These are phyloP conservation scores for Flaveria bidentis DNA, from an alignment of 129 eudicot species.

Conservation along the genomic window DNA sequence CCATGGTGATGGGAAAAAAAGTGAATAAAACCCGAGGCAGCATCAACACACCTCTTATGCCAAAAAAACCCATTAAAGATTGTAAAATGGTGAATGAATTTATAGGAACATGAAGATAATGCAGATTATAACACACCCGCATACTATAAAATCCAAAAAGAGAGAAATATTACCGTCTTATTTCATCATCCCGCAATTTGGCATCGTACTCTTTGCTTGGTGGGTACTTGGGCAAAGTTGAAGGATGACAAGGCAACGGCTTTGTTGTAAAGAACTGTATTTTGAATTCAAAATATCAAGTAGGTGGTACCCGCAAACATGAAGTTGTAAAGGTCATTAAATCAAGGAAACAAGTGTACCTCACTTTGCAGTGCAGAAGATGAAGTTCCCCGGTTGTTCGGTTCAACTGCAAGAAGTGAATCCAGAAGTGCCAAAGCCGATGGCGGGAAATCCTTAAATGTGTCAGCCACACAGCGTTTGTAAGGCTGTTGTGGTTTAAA, in stretches of 20 bases:
- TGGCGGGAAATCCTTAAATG: conserved; percentile 64
- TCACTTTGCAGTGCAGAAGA: conserved; percentile 66
- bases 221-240: conserved; percentile 84
- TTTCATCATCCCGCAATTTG: conserved; percentile 74
- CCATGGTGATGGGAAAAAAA: conserved; percentile 1
- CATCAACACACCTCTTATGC: background rate
- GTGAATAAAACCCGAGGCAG: background rate
- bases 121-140: background rate
- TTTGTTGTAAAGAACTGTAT: conserved; percentile 71
- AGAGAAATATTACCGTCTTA: conserved; percentile 54
- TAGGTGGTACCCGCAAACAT: background rate
- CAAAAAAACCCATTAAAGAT: background rate
- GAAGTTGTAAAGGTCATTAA: background rate
- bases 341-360: conserved; percentile 37
- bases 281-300: background rate
- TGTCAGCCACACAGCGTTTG: conserved; percentile 58
- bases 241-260: conserved; percentile 88
- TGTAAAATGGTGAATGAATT: no score
- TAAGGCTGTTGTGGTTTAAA: conserved; percentile 68
- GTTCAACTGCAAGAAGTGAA: conserved; percentile 71
- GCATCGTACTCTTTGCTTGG: conserved; percentile 87
- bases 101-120: no score
- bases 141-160: background rate
- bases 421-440: conserved; percentile 61
- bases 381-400: conserved; percentile 60